Evolutionary conservation across 192 early-diverging fungal genomes (phyloP).

Genomic region (Entomortierella chlamydospora): DNA sequence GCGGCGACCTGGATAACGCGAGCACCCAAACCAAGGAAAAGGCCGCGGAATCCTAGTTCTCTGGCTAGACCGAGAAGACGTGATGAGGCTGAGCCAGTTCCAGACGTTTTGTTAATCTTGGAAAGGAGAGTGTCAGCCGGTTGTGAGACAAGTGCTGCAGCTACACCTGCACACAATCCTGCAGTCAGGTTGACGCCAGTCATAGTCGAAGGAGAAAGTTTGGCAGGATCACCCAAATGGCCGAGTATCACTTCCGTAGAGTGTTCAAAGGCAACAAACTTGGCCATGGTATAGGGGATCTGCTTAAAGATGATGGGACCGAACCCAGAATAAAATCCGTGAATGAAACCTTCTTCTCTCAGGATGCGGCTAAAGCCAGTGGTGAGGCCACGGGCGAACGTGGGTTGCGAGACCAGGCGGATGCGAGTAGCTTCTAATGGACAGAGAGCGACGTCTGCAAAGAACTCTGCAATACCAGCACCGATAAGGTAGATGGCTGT

Average conservation of each 20-base stretch:
- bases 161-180: constrained; percentile 77
- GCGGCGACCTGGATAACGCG: constrained; percentile 72
- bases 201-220: constrained; percentile 57
- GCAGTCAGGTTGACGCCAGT: constrained; percentile 63
- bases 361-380: constrained; percentile 70
- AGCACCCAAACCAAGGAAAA: constrained; percentile 70
- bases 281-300: constrained; percentile 85
- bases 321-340: constrained; percentile 83
- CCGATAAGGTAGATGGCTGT: constrained; percentile 73
- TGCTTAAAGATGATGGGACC: constrained; percentile 82
- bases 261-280: constrained; percentile 76
- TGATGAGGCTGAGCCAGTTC: constrained; percentile 62
- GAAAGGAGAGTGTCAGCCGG: constrained; percentile 75
- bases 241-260: constrained; percentile 61
- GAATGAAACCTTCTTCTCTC: constrained; percentile 71
- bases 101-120: constrained; percentile 75
- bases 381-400: constrained; percentile 70
- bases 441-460: constrained; percentile 80
- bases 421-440: constrained; percentile 83
- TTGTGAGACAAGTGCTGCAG: constrained; percentile 72
- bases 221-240: constrained; percentile 53
- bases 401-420: constrained; percentile 76
- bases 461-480: constrained; percentile 78
- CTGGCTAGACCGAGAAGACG: constrained; percentile 58
- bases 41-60: constrained; percentile 61